Conservation (phyloP, 805 yeast genomes). For the Aciculoconidium aculeatum region DNA sequence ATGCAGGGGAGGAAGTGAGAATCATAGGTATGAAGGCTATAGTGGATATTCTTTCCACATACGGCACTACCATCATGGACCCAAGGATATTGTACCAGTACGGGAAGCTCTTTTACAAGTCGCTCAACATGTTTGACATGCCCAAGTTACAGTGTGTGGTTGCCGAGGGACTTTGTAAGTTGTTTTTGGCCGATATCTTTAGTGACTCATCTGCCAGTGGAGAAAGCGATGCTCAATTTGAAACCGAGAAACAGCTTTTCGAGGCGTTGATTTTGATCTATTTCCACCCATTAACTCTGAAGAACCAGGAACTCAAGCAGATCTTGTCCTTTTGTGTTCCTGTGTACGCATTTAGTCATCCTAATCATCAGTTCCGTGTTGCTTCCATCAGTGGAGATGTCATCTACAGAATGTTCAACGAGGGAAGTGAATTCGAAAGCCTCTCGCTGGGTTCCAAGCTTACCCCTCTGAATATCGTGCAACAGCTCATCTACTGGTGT, state of each 20-base stretch:
- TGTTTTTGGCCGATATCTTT: conserved; percentile 71
- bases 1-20: conserved; percentile 57
- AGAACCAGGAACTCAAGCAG: conserved; percentile 66
- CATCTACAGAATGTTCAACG: conserved; percentile 47
- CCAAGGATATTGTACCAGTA: conserved; percentile 19
- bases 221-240: conserved; percentile 16
- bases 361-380: conserved; percentile 62
- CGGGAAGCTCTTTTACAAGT: conserved; percentile 52
- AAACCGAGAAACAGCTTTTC: conserved; percentile 40
- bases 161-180: conserved; percentile 82
- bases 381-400: conserved; percentile 63
- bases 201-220: conserved; percentile 34
- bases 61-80: conserved; percentile 66
- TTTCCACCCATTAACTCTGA: conserved; percentile 61
- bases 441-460: conserved; percentile 23
- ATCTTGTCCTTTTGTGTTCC: conserved; percentile 84
- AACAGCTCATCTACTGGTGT: conserved; percentile 78
- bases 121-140: conserved; percentile 48
- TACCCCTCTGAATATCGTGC: conserved; percentile 43
- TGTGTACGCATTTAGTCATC: conserved; percentile 75
- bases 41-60: conserved; percentile 71
- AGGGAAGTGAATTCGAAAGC: conserved; percentile 28
- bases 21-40: conserved; percentile 62
- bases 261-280: conserved; percentile 69
- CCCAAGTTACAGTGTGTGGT: conserved; percentile 72